Base-by-base conservation (phyloP, 345 rosid species). In the Populus alba region DNA sequence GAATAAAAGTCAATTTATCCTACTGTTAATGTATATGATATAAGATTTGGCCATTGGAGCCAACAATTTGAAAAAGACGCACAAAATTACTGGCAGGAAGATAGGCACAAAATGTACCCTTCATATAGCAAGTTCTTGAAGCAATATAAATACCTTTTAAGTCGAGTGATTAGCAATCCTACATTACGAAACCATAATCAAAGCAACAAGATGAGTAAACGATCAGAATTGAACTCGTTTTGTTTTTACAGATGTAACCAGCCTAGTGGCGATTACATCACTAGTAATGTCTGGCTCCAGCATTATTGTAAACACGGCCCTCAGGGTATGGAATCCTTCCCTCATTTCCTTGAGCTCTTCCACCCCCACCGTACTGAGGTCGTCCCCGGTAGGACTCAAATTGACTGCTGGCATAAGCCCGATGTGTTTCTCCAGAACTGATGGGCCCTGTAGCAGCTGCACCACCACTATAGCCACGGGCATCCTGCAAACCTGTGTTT, bases 261-360 rank as follows among this genome's bases (percentile, higher is more conserved):
- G 8, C 29, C 59, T 43, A 29, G 61, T 9, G 39, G 39, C 35
- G 27, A 16, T 66, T 45, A 10, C 0, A 25, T 55, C 66, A 47
- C 45, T 71, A 65, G 55, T 61, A 63, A 68, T 72, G 61, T n/a
- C 72, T 49, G 47, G 77, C 43, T 41, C 71, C 75, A 2, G 43
- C 59, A 72, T 72, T 77, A 18, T 65, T 59, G 67, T 81, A 77
- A 67, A 73, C 74, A 66, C 71, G 71, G 39, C 80, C 83, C 62
- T 67, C 72, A 0, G 74, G 78, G 35, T 72, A 81, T 10, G 80
- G 74, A 72, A 81, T 57, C 71, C 83, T 81, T 45, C 65, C 75
- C 17, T 81, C 75, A 1, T 69, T 12, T 61, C 66, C 77, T 73
- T 57, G 62, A 33, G 70, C 37, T 27, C 77, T 72, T n/a, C 70